These are phyloP conservation scores for Penicillium dipodomyicola DNA, from an alignment of 495 filamentous ascomycete species.

Conservation along the genomic window DNA sequence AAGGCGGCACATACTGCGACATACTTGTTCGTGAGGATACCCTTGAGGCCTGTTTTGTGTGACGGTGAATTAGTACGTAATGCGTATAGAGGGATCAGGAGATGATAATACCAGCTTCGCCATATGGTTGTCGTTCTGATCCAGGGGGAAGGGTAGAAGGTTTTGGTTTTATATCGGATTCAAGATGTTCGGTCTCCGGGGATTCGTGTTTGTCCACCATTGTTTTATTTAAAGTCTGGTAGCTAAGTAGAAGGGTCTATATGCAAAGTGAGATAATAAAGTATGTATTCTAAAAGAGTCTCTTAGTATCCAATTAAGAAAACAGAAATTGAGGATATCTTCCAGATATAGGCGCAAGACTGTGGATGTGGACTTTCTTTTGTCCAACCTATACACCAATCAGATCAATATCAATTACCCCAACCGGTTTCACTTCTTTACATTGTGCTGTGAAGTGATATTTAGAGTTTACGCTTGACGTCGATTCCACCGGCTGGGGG, in stretches of 20 bases:
- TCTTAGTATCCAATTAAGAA: not conserved
- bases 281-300: not conserved
- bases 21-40: conserved; percentile 45
- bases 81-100: not conserved
- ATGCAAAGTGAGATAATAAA: not conserved
- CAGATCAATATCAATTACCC: not conserved
- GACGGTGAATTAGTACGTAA: not conserved
- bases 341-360: not conserved
- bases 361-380: not conserved
- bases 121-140: conserved; percentile 3
- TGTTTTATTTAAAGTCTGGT: not conserved
- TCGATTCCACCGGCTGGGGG: not conserved
- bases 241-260: too few relatives aligned
- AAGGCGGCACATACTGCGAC: conserved; percentile 49
- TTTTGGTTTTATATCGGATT: not conserved
- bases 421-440: not conserved
- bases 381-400: not conserved
- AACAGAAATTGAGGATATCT: not conserved
- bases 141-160: not conserved
- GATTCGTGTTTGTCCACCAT: conserved; percentile 4
- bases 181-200: conserved; percentile 1
- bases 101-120: not conserved
- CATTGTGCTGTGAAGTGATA: not conserved
- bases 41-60: conserved; percentile 29
- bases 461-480: not conserved